phyloP scores from a whole-genome alignment of 106 monocot genomes.

The Allium fistulosum region DNA sequence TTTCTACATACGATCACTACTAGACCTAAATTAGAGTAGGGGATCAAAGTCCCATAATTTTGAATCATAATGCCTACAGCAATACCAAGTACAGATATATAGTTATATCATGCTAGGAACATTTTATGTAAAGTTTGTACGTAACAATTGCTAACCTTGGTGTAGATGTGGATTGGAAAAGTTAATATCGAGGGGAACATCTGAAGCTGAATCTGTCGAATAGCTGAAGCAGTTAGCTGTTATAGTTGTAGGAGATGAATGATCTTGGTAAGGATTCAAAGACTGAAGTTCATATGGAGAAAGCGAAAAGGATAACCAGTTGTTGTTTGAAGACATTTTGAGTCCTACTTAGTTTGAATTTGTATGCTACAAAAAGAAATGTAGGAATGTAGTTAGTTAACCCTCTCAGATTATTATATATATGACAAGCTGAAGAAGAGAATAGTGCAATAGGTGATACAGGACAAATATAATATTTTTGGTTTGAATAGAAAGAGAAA shows the following conservation, averaged over 20 bases:
- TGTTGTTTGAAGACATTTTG: background rate
- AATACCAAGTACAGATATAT: background rate
- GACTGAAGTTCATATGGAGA: background rate
- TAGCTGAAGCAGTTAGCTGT: background rate
- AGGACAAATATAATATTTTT: conserved; percentile 6
- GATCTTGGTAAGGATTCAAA: background rate
- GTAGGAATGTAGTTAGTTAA: background rate
- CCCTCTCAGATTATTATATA: background rate
- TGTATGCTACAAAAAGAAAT: background rate
- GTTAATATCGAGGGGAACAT: conserved; percentile 38
- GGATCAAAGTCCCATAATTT: too few species aligned
- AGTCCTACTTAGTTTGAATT: background rate
- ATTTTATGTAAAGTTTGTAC: background rate
- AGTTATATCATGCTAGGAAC: background rate
- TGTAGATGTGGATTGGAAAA: conserved; percentile 31
- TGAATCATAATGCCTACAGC: too few species aligned
- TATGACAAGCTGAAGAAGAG: conserved; percentile 14
- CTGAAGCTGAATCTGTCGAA: conserved; percentile 9
- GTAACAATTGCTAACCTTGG: conserved; percentile 32
- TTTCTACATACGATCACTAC: too few species aligned
- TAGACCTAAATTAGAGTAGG: too few species aligned
- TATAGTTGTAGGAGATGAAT: background rate
- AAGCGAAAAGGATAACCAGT: background rate
- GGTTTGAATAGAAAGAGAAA: conserved; percentile 14
- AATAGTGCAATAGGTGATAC: background rate